Conservation (phyloP, 352 stramenopile species). For the Globisporangium yorkense region DNA sequence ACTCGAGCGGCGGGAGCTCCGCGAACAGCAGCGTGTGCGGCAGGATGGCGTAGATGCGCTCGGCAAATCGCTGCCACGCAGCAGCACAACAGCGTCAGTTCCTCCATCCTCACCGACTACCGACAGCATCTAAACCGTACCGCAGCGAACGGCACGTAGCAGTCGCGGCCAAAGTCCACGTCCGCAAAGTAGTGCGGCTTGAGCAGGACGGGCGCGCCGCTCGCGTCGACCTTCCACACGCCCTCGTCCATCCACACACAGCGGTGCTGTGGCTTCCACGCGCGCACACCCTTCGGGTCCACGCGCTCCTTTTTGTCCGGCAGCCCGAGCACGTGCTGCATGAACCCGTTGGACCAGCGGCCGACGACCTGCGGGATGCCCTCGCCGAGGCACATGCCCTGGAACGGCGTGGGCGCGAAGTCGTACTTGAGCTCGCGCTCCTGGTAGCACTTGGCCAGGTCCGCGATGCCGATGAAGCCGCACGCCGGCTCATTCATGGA, state of each 20-base stretch:
- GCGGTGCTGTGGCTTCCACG: conserved; percentile 55
- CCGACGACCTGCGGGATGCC: conserved; percentile 52
- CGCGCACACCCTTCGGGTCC: conserved; percentile 45
- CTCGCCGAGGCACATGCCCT: conserved; percentile 76
- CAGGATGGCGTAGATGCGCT: conserved; percentile 51
- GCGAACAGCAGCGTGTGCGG: conserved; percentile 70
- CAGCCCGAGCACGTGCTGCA: conserved; percentile 58
- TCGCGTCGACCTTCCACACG: conserved; percentile 59
- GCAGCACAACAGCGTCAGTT: conserved; percentile 2
- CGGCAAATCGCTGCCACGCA: conserved; percentile 33
- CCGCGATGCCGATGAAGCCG: conserved; percentile 64
- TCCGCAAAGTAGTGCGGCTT: conserved; percentile 61
- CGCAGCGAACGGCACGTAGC: conserved; percentile 73
- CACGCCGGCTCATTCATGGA: conserved; percentile 89
- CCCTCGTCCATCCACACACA: conserved; percentile 85
- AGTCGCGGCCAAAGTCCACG: conserved; percentile 73
- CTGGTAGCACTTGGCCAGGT: conserved; percentile 54
- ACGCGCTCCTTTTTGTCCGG: conserved; percentile 41
- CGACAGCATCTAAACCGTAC: conserved; percentile 16
- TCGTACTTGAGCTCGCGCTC: conserved; percentile 62
- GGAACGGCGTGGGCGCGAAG: conserved; percentile 70
- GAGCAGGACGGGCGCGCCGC: conserved; percentile 40
- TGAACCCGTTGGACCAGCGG: conserved; percentile 71
- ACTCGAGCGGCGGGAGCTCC: conserved; percentile 76
- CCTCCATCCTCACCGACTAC: background rate